Evolutionary conservation across 192 early-diverging fungal species (phyloP).

Genomic region (Backusella tuberculispora): DNA sequence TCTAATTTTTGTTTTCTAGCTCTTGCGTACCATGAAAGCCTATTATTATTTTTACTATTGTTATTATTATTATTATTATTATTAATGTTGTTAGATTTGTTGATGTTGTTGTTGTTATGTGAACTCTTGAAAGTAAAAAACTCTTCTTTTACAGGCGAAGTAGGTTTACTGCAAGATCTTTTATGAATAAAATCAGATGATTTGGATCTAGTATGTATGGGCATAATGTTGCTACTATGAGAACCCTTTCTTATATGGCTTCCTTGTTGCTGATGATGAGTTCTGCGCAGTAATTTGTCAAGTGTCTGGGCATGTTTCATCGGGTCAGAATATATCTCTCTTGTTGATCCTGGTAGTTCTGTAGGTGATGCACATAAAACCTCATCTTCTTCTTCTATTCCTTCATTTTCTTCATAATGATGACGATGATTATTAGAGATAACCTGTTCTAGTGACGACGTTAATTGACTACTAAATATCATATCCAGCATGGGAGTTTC

Average conservation of each 20-base stretch:
- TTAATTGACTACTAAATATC: conserved; percentile 24
- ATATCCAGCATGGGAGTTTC: conserved; percentile 37
- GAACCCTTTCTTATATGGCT: conserved; percentile 19
- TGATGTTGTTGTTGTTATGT: not conserved
- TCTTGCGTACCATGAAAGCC: not conserved
- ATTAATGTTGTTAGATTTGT: not conserved
- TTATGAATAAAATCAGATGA: conserved; percentile 9
- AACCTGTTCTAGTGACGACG: conserved; percentile 21
- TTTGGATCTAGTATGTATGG: conserved; percentile 6
- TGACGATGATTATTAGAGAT: not conserved
- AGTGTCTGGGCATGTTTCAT: conserved; percentile 35
- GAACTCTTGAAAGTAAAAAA: not conserved
- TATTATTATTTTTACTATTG: not conserved
- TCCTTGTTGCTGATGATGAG: conserved; percentile 17
- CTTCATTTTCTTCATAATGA: not conserved
- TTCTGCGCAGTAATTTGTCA: conserved; percentile 27
- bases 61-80: too few relatives aligned
- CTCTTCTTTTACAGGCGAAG: not conserved
- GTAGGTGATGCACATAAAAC: not conserved
- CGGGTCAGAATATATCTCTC: conserved; percentile 2
- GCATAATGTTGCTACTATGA: not conserved
- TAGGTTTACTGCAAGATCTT: not conserved
- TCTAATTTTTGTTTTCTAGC: conserved; percentile 27
- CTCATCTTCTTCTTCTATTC: not conserved
- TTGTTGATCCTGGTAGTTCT: not conserved